These are phyloP conservation scores for Endogone sp. DNA, from an alignment of 192 early-diverging fungal genomes.

Conservation along the genomic window DNA sequence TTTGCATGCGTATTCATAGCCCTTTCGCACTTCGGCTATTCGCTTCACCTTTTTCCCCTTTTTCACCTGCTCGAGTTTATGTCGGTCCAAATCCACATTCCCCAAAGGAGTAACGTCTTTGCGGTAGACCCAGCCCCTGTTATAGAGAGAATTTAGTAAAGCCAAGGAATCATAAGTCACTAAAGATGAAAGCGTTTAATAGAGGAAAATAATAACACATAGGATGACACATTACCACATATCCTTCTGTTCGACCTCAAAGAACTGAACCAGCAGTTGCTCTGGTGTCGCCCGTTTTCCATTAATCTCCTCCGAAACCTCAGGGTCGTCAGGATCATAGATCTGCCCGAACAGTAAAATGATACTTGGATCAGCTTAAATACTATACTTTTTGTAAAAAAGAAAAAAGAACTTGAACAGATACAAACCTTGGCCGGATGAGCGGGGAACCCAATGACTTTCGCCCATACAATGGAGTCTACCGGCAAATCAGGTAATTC, in stretches of 20 bases:
- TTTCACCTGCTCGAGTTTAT: constrained; percentile 17
- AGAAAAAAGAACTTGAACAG: no score
- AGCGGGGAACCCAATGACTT: constrained; percentile 47
- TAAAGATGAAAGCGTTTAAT: no score
- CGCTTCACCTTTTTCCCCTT: constrained; percentile 12
- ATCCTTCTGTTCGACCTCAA: constrained; percentile 19
- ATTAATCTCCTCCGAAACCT: constrained; percentile 27
- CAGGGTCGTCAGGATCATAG: constrained; percentile 27
- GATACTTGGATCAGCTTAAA: neutral
- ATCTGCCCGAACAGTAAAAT: constrained; percentile 25
- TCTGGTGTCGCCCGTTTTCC: neutral
- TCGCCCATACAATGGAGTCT: constrained; percentile 47
- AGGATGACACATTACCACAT: no score
- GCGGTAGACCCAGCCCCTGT: constrained; percentile 24
- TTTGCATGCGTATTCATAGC: constrained; percentile 18
- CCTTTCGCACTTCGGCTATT: constrained; percentile 16
- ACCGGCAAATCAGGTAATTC: constrained; percentile 1
- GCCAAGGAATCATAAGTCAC: no score
- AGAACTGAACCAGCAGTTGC: constrained; percentile 19
- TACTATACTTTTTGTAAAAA: neutral
- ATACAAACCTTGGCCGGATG: constrained; percentile 45
- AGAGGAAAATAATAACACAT: no score
- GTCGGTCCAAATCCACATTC: constrained; percentile 9
- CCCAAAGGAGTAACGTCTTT: constrained; percentile 13
- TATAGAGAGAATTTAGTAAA: neutral